A percentile compares a stretch with the other conserved stretches of the same genome.
phyloP scores from a whole-genome alignment of 148 eudicot genomes.

The Silene uniflora region DNA sequence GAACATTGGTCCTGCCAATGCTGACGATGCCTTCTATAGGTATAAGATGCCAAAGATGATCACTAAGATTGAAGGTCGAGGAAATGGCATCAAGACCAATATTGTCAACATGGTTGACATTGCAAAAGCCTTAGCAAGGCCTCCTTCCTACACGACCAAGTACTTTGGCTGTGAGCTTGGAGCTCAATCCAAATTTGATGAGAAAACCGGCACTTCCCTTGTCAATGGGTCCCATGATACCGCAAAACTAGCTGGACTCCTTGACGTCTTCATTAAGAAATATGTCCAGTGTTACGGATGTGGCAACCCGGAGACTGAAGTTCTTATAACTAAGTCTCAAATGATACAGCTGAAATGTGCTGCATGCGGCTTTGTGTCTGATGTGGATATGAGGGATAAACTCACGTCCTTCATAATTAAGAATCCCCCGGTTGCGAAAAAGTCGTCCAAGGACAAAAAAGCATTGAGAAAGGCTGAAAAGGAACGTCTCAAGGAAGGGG shows the following conservation, averaged over 20 bases:
- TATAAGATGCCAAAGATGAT: conserved; percentile 89
- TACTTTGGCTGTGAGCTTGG: conserved; percentile 84
- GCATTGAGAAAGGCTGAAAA: conserved; percentile 75
- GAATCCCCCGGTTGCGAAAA: conserved; percentile 69
- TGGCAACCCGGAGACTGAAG: conserved; percentile 80
- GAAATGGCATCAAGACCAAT: conserved; percentile 82
- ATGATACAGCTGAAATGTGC: conserved; percentile 70
- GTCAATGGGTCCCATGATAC: conserved; percentile 79
- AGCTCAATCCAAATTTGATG: conserved; percentile 84
- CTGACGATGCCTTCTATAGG: conserved; percentile 90
- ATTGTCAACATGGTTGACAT: conserved; percentile 83
- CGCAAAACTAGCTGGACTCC: conserved; percentile 71
- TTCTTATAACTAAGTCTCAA: conserved; percentile 59
- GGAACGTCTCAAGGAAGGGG: conserved; percentile 75
- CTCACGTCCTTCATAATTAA: conserved; percentile 63
- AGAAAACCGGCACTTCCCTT: conserved; percentile 63
- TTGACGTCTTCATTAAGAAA: conserved; percentile 75
- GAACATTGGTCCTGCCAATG: conserved; percentile 74
- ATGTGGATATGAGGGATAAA: conserved; percentile 84
- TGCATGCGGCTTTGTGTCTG: conserved; percentile 78
- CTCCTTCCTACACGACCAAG: conserved; percentile 71
- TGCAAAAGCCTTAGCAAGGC: conserved; percentile 72
- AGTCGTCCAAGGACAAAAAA: conserved; percentile 63
- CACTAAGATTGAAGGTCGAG: conserved; percentile 84
- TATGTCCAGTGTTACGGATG: conserved; percentile 85